Evolutionary conservation across 2,329 filamentous ascomycete species (phyloP).

Genomic region (Xenoacremonium recifei): DNA sequence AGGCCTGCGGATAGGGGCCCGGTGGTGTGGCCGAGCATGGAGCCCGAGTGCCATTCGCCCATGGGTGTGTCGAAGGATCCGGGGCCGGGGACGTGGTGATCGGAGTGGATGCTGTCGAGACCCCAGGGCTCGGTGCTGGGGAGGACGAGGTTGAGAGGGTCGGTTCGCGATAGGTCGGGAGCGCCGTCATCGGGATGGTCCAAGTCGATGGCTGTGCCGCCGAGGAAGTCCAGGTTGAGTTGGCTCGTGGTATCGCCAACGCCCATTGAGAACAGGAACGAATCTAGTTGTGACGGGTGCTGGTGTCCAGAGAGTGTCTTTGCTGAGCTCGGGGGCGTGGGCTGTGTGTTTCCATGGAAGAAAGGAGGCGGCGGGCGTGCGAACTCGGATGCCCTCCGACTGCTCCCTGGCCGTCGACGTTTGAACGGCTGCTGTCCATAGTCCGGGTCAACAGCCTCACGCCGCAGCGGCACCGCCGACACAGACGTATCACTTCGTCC

Average conservation of each 20-base stretch:
- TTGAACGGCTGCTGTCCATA: slow-evolving; percentile 27
- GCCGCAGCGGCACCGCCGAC: slow-evolving; percentile 28
- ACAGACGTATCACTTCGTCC: slow-evolving; percentile 15
- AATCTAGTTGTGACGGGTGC: slow-evolving; percentile 21
- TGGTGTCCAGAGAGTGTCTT: slow-evolving; percentile 15
- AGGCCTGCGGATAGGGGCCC: slow-evolving; percentile 23
- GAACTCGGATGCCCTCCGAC: slow-evolving; percentile 30
- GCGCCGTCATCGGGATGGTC: slow-evolving; percentile 14
- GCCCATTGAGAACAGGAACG: slow-evolving; percentile 26
- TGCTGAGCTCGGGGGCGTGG: slow-evolving; percentile 14
- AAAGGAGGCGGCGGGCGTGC: slow-evolving; percentile 28
- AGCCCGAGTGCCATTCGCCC: slow-evolving; percentile 26
- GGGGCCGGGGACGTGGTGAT: slow-evolving; percentile 10
- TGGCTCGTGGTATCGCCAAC: slow-evolving; percentile 18
- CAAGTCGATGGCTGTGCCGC: slow-evolving; percentile 26
- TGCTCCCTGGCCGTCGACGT: slow-evolving; percentile 26
- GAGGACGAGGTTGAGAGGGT: slow-evolving; percentile 25
- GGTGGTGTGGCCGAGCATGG: slow-evolving; percentile 24
- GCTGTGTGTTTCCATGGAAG: slow-evolving; percentile 16
- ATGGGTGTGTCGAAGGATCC: slow-evolving; percentile 24
- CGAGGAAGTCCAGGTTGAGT: slow-evolving; percentile 28
- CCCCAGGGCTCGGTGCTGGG: slow-evolving; percentile 27
- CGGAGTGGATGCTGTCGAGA: slow-evolving; percentile 19
- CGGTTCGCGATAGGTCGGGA: slow-evolving; percentile 13
- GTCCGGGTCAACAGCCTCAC: slow-evolving; percentile 26